A percentile compares a stretch with the other conserved stretches of the same genome.
Evolutionary conservation across 2,329 filamentous ascomycete species (phyloP).

Genomic region (Fusarium aywerte): DNA sequence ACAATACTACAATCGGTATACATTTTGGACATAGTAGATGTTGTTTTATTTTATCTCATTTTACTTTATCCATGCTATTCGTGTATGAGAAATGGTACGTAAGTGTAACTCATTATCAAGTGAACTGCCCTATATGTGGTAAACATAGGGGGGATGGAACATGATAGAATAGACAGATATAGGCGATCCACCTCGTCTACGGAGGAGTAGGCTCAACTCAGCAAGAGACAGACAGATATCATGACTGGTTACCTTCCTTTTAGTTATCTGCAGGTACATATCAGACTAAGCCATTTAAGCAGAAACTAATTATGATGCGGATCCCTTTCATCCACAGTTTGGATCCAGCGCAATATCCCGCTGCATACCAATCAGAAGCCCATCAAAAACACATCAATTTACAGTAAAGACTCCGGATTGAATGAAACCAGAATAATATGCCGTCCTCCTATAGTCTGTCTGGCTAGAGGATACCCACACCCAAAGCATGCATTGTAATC

Average conservation of each 20-base stretch:
- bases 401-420: conserved; percentile 20
- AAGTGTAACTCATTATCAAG: conserved; percentile 5
- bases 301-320: conserved; percentile 25
- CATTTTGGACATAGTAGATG: background rate
- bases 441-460: conserved; percentile 4
- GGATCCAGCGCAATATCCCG: conserved; percentile 36
- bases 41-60: background rate
- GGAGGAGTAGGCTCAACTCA: background rate
- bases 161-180: background rate
- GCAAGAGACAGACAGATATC: conserved; percentile 6
- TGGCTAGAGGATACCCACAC: conserved; percentile 12
- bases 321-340: conserved; percentile 30
- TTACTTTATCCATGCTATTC: conserved; percentile 1
- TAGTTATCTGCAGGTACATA: conserved; percentile 16
- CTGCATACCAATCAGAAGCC: conserved; percentile 32
- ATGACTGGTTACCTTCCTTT: background rate
- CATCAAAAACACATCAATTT: conserved; percentile 1
- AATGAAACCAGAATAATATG: conserved; percentile 27
- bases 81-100: conserved; percentile 18
- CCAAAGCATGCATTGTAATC: conserved; percentile 30
- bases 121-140: background rate
- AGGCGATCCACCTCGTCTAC: background rate
- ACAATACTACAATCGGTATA: background rate
- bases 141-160: background rate
- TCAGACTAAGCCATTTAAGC: conserved; percentile 24